Evolutionary conservation across 1,284 basidiomycete species (phyloP).

Genomic region (Chalciporus sp.): DNA sequence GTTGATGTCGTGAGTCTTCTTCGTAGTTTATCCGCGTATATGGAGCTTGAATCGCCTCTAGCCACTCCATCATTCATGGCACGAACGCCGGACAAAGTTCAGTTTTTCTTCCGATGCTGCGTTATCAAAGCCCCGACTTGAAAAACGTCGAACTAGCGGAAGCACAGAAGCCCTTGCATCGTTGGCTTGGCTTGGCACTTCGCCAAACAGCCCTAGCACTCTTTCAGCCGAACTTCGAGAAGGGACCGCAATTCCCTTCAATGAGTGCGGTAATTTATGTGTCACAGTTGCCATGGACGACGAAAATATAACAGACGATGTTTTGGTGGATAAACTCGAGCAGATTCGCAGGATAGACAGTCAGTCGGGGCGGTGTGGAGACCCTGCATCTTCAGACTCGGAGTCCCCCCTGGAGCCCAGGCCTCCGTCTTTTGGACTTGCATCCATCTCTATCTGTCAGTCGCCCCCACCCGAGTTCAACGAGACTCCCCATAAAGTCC

Average conservation of each 20-base stretch:
- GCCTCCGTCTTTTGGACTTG: neutral
- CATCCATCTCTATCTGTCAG: neutral
- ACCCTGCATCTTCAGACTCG: neutral
- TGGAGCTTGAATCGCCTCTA: conserved; percentile 15
- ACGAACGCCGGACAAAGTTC: conserved; percentile 27
- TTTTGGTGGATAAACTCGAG: conserved; percentile 47
- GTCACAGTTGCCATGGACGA: conserved; percentile 49
- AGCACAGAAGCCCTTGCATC: conserved; percentile 33
- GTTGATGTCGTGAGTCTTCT: conserved; percentile 28
- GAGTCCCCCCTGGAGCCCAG: neutral
- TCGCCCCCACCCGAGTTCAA: neutral
- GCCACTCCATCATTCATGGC: conserved; percentile 36
- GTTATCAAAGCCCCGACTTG: neutral
- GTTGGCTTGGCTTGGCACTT: conserved; percentile 32
- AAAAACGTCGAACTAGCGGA: conserved; percentile 9
- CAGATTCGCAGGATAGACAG: conserved; percentile 34
- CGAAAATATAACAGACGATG: conserved; percentile 50
- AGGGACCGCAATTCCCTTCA: neutral
- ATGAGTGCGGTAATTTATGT: conserved; percentile 10
- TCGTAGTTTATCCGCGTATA: neutral
- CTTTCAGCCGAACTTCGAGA: neutral
- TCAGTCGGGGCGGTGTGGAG: neutral
- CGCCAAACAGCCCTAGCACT: neutral
- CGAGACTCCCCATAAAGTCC: neutral
- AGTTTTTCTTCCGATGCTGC: neutral